Percentiles rank a stretch among this genome's conserved stretches.
These are phyloP conservation scores for Candida multigemmis DNA, from an alignment of 805 yeast genomes.

Conservation along the genomic window DNA sequence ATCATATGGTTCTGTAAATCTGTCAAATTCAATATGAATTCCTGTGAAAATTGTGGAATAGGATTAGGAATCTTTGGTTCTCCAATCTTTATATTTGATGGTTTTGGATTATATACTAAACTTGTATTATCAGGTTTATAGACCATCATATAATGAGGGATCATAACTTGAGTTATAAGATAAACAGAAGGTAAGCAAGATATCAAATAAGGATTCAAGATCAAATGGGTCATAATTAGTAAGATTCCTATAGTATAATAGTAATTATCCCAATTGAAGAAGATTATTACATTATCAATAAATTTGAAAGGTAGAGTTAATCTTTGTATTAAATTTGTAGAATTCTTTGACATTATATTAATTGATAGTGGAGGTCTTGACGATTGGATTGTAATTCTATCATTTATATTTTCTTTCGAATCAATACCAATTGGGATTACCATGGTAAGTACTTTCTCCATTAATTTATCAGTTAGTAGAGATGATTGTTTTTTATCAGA, in stretches of 20 bases:
- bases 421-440: constrained; percentile 57
- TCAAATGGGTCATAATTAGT: constrained; percentile 38
- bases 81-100: constrained; percentile 41
- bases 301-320: constrained; percentile 52
- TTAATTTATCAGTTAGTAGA: constrained; percentile 54
- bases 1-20: constrained; percentile 80
- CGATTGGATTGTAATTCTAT: constrained; percentile 52
- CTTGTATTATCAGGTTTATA: constrained; percentile 52
- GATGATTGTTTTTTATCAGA: constrained; percentile 3
- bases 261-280: constrained; percentile 60
- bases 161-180: constrained; percentile 45
- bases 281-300: constrained; percentile 45
- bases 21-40: constrained; percentile 68
- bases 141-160: constrained; percentile 54
- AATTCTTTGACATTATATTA: constrained; percentile 59
- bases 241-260: constrained; percentile 51
- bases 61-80: constrained; percentile 53
- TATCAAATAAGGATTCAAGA: constrained; percentile 53
- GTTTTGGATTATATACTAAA: constrained; percentile 18
- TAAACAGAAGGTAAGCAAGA: constrained; percentile 46
- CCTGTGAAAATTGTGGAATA: constrained; percentile 69
- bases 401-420: constrained; percentile 36
- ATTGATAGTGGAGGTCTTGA: constrained; percentile 63
- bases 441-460: constrained; percentile 64
- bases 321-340: constrained; percentile 54